phyloP scores from a whole-genome alignment of 2,329 filamentous ascomycete species.

The Trichophyton schoenleinii region DNA sequence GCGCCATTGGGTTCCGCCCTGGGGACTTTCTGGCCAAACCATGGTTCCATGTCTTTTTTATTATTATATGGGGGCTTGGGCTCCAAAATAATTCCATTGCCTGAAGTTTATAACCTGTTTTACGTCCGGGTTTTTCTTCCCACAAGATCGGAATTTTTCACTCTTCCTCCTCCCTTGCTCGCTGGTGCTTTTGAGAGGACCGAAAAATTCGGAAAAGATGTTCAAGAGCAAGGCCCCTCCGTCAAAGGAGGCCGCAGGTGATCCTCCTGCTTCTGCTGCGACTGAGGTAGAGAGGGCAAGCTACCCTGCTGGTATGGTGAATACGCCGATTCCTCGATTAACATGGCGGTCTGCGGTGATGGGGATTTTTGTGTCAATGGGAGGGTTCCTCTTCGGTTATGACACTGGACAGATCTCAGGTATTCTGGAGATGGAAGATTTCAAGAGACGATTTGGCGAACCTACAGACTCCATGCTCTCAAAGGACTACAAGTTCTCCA shows the following conservation, averaged over 20 bases:
- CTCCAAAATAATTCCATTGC: background rate
- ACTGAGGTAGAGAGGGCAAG: constrained; percentile 6
- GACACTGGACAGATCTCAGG: constrained; percentile 33
- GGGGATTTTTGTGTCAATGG: constrained; percentile 36
- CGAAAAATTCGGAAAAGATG: background rate
- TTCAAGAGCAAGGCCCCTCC: background rate
- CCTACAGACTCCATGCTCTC: constrained; percentile 28
- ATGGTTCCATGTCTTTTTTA: background rate
- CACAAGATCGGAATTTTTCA: background rate
- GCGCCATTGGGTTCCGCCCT: background rate
- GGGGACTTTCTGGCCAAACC: background rate
- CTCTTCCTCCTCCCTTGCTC: background rate
- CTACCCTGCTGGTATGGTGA: constrained; percentile 18
- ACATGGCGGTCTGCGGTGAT: constrained; percentile 34
- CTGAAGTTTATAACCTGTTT: background rate
- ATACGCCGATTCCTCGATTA: constrained; percentile 32
- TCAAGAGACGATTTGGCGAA: constrained; percentile 31
- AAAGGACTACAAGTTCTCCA: constrained; percentile 29
- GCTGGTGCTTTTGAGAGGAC: no score
- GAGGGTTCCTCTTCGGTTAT: constrained; percentile 37
- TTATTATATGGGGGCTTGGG: background rate
- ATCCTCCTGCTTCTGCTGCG: background rate
- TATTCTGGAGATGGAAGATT: constrained; percentile 37
- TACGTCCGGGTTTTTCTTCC: background rate
- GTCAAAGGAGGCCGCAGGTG: constrained; percentile 4